Evolutionary conservation across 202 grass and related monocot species (phyloP), one percentile per base, ranked within the genome.

Genomic region (Panicum hallii): DNA sequence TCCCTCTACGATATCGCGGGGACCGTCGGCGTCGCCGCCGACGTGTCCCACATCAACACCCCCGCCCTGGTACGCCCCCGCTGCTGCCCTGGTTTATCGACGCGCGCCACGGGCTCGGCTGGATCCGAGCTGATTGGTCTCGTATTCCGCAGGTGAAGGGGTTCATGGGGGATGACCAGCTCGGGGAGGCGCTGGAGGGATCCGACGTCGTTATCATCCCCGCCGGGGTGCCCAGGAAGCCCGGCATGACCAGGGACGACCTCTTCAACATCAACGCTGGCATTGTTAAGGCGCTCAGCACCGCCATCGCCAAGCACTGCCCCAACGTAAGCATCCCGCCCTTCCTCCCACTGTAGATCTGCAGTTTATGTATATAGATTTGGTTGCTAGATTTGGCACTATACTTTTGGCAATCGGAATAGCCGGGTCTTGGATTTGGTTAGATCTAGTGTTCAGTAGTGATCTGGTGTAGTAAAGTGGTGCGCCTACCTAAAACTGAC

Each of bases 211-310:
- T 97, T 22, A 90, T 97, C 63, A 97, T 97, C 79, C 95, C 90
- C 0, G 95, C 95, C 0, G 95, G 95, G 7, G 92, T 97, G 83
- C 95, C 92, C 45, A 83, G 95, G 82, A 95, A 97, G 57, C 95
- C 95, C 17, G 95, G 92, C 19, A 97, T 97, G 95, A 93, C 92
- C 48, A 87, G 95, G 78, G 95, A 97, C 26, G 95, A 97, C 76
- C 84, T 97, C 45, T 97, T 97, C 90, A 97, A 97, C 73, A 97
- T 94, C 82, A 97, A 97, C 83, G 90, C 92, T 0, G 92, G 92
- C 55, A 97, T 97, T 53, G 95, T 97, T 17, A 97, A 97, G 88
- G 73, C 70, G 4, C 92, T 97, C 76, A 87, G 92, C 80, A 82
- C 90, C 7, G 95, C 92, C 75, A 94, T 97, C 86, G 78, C 95